A percentile compares a stretch with the other conserved stretches of the same genome.
These are phyloP conservation scores for Aspergillus heteromorphus DNA, from an alignment of 495 filamentous ascomycete genomes.

Conservation along the genomic window DNA sequence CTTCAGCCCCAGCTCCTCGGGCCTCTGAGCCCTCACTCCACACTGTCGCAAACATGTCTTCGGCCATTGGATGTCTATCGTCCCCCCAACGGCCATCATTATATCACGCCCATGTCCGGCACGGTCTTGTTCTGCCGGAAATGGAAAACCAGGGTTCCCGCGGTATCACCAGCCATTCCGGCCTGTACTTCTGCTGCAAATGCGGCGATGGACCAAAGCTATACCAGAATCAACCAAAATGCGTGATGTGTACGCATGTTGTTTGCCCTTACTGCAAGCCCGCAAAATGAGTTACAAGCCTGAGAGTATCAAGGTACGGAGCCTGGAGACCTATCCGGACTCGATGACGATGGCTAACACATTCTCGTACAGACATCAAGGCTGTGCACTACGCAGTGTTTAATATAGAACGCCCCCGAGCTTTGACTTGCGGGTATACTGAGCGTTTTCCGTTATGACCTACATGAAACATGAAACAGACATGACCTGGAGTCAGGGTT, in stretches of 20 bases:
- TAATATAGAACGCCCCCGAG: not conserved
- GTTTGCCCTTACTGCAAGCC: slow-evolving; percentile 25
- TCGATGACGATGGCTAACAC: not conserved
- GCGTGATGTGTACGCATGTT: slow-evolving; percentile 29
- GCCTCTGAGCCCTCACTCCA: not conserved
- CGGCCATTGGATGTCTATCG: not conserved
- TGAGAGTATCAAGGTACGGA: slow-evolving; percentile 7
- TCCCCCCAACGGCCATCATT: not conserved
- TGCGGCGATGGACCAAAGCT: slow-evolving; percentile 40
- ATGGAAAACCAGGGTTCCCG: not conserved
- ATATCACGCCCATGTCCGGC: not conserved
- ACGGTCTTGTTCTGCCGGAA: not conserved
- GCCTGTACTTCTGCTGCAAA: slow-evolving; percentile 37
- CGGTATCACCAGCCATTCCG: not conserved
- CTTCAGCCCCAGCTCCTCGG: not conserved
- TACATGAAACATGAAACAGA: slow-evolving; percentile 6
- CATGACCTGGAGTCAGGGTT: not conserved
- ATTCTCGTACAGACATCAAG: not conserved
- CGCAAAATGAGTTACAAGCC: slow-evolving; percentile 25
- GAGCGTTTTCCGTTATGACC: not conserved
- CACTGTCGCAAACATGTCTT: not conserved
- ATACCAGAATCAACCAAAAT: slow-evolving; percentile 28
- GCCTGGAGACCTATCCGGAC: too few relatives aligned
- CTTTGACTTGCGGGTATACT: not conserved
- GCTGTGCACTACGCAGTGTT: not conserved